Conservation (phyloP, 352 stramenopile species). For the Phytophthora macrochlamydospora region DNA sequence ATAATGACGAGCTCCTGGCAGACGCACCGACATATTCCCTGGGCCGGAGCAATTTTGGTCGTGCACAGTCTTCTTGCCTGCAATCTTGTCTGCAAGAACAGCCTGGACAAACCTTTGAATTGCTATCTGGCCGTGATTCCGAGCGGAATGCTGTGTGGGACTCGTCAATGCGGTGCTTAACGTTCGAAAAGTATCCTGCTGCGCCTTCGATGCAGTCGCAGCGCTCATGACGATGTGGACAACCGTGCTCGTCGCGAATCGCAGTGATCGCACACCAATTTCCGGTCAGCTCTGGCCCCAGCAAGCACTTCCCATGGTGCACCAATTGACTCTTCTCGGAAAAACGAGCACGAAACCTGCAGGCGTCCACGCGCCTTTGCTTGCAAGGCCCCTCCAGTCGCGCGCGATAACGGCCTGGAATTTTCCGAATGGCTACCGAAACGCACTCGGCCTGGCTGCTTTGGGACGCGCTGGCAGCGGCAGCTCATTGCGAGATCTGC, state of each 20-base stretch:
- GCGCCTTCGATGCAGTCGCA: too few species aligned
- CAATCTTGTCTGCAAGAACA: too few species aligned
- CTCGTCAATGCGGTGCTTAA: neutral
- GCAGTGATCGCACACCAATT: neutral
- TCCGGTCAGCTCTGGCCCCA: neutral
- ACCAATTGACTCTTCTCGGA: neutral
- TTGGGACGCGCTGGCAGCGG: neutral
- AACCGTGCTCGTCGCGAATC: neutral
- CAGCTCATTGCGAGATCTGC: conserved; percentile 31
- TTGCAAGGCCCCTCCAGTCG: neutral
- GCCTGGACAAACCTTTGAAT: too few species aligned
- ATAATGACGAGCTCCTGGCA: too few species aligned
- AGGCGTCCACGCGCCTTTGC: neutral
- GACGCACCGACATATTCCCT: too few species aligned
- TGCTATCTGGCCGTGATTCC: too few species aligned
- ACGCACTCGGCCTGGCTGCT: conserved; percentile 11
- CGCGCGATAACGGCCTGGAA: neutral
- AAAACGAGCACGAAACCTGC: neutral
- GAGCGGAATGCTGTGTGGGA: too few species aligned
- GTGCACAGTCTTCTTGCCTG: too few species aligned
- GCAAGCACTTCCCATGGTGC: neutral
- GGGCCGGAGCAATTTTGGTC: too few species aligned
- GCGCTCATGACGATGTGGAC: neutral
- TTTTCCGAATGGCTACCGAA: neutral
- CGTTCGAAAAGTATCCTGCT: neutral